A percentile compares a stretch with the other conserved stretches of the same genome.
phyloP scores from a whole-genome alignment of 2,329 filamentous ascomycete genomes.

The Phialophora tarda region DNA sequence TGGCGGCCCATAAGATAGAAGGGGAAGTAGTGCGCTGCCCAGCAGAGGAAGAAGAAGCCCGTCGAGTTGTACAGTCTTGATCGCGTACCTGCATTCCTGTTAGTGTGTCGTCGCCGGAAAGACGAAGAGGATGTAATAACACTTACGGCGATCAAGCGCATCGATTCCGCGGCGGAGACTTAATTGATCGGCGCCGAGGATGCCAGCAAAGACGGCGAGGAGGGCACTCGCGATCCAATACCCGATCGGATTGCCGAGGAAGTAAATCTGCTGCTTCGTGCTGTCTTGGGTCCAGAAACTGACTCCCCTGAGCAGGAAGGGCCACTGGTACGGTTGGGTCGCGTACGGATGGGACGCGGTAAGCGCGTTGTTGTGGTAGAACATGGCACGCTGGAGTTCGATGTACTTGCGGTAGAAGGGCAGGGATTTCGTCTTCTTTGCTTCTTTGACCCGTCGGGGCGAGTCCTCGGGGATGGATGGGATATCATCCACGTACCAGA shows the following conservation, averaged over 20 bases:
- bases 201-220: constrained; percentile 89
- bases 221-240: constrained; percentile 97
- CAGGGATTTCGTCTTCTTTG: constrained; percentile 78
- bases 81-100: constrained; percentile 69
- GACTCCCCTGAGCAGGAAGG: constrained; percentile 93
- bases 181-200: constrained; percentile 89
- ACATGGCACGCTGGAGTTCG: constrained; percentile 97
- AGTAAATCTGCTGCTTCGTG: constrained; percentile 96
- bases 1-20: constrained; percentile 99
- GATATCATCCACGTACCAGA: constrained; percentile 93
- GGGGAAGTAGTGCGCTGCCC: constrained; percentile 95
- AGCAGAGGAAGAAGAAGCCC: constrained; percentile 97
- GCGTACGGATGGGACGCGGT: constrained; percentile 97
- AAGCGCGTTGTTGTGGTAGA: constrained; percentile 98
- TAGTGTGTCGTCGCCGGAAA: constrained; percentile 36
- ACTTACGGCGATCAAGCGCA: constrained; percentile 89
- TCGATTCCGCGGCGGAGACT: constrained; percentile 92
- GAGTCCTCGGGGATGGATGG: constrained; percentile 75
- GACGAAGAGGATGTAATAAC: not conserved
- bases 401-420: constrained; percentile 94
- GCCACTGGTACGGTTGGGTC: constrained; percentile 95
- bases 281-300: constrained; percentile 99
- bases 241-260: constrained; percentile 92
- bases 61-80: constrained; percentile 97
- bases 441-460: constrained; percentile 74